Percentiles rank a stretch among this genome's conserved stretches.
These are phyloP conservation scores for Colletotrichum destructivum DNA, from an alignment of 2,329 filamentous ascomycete species.

Conservation along the genomic window DNA sequence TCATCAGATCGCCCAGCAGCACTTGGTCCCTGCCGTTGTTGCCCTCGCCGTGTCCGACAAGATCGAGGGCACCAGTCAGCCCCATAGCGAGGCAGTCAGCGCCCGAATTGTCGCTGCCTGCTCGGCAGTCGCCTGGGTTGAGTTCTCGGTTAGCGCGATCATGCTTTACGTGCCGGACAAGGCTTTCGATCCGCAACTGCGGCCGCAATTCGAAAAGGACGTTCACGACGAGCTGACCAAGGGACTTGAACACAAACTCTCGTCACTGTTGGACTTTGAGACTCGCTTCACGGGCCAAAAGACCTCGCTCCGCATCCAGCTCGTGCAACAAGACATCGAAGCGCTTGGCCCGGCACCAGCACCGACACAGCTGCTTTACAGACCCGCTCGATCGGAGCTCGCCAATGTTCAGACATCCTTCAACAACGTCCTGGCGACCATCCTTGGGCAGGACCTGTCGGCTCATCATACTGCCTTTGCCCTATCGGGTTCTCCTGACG, in stretches of 20 bases:
- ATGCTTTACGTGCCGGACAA: slow-evolving; percentile 89
- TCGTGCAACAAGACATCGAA: slow-evolving; percentile 74
- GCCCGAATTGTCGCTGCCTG: slow-evolving; percentile 19
- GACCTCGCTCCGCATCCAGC: slow-evolving; percentile 75
- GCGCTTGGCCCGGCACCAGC: slow-evolving; percentile 77
- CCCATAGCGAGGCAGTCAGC: neutral
- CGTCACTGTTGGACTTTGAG: slow-evolving; percentile 77
- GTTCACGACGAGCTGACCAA: slow-evolving; percentile 69
- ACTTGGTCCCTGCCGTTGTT: slow-evolving; percentile 63
- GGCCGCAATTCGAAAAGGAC: slow-evolving; percentile 75
- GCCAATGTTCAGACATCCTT: slow-evolving; percentile 86
- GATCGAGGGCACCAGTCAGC: slow-evolving; percentile 44
- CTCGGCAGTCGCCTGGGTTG: slow-evolving; percentile 75
- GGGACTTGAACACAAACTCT: slow-evolving; percentile 70
- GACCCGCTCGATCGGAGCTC: slow-evolving; percentile 79
- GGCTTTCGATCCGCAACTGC: slow-evolving; percentile 84
- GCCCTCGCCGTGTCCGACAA: slow-evolving; percentile 58
- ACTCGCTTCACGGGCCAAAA: slow-evolving; percentile 76
- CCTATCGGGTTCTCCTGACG: slow-evolving; percentile 49
- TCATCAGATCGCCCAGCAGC: slow-evolving; percentile 53
- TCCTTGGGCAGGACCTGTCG: slow-evolving; percentile 65
- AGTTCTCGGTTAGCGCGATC: slow-evolving; percentile 81
- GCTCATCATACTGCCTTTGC: slow-evolving; percentile 54
- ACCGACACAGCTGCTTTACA: slow-evolving; percentile 76
- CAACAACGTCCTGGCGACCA: slow-evolving; percentile 78